phyloP scores from a whole-genome alignment of 164 flowering plant species.

The Umbilicus rupestris region DNA sequence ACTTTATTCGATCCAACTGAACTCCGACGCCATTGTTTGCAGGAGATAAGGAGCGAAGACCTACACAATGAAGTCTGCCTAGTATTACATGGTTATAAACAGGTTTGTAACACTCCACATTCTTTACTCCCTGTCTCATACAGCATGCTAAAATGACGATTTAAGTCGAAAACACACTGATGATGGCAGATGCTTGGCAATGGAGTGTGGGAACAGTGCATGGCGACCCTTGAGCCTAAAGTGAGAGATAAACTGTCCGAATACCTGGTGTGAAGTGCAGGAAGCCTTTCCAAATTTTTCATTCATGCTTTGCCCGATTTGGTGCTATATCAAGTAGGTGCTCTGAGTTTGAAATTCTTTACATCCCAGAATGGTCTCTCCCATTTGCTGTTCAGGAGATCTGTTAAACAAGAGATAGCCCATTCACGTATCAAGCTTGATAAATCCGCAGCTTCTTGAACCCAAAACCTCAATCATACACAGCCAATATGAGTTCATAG shows the following conservation, averaged over 20 bases:
- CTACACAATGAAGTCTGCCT: conserved; percentile 87
- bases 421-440: too few relatives aligned
- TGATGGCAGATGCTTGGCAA: conserved; percentile 83
- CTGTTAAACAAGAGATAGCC: too few relatives aligned
- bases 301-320: neutral
- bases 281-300: conserved; percentile 3
- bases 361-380: too few relatives aligned
- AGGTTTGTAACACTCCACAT: conserved; percentile 35
- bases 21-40: neutral
- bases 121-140: too few relatives aligned
- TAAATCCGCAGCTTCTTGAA: too few relatives aligned
- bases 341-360: neutral
- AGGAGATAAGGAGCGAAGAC: conserved; percentile 95
- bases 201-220: conserved; percentile 94
- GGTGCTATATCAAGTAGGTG: neutral
- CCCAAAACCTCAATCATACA: too few relatives aligned
- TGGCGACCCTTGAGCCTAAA: conserved; percentile 77
- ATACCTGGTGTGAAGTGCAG: conserved; percentile 45
- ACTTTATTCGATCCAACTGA: neutral
- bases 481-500: too few relatives aligned
- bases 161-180: too few relatives aligned
- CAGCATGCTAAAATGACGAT: neutral
- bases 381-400: too few relatives aligned
- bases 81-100: conserved; percentile 88
- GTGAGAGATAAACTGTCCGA: conserved; percentile 66